Base-by-base conservation (phyloP, 352 stramenopile species). In the Globisporangium okanoganense region DNA sequence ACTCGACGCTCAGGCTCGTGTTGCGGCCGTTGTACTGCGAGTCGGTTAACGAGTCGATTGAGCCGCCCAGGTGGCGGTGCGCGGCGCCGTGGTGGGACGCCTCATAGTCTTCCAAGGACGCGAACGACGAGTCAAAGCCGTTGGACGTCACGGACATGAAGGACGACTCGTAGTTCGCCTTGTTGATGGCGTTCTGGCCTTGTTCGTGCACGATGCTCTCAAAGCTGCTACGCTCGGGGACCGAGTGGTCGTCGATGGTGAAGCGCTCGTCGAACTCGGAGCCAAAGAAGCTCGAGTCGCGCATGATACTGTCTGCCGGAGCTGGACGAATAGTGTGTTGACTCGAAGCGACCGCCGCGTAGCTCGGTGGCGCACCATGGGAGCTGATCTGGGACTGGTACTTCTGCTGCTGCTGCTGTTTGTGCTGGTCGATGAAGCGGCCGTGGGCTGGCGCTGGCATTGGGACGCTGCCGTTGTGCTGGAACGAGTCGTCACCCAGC, bases 1-100 rank as follows among this genome's bases (percentile, higher is more conserved):
- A 78, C 40, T 50, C 47, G 29, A 75, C 63, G 45, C 71, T 75
- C 51, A 62, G 51, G 50, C 56, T 69, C 33, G 58, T 60, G 55
- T 61, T 67, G 41, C 56, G 56, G 18, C 27, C 25, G 33, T 43
- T 20, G 43, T 20, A 45, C 56, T 33, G 29, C 29, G 29, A 33
- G 29, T 33, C 29, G 29, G 3, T 33, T 6, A 33, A 6, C 29
- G 29, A 33, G 29, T 33, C 29, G 29, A 36, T 43, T 22, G 56
- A 62, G n/a, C 31, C 27, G 54, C 45, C 43, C n/a, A 33, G 50
- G 31, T 33, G 29, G 6, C 13, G 29, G 29, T n/a, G 31, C 33
- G 44, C 49, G 16, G 57, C 35, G 48, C 50, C n/a, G 7, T 35
- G 9, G 18, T 40, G 14, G 29, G 13, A 25, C 25, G 43, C 43